Conservation (phyloP, 805 yeast genomes). For the Nakazawaea ernobii region DNA sequence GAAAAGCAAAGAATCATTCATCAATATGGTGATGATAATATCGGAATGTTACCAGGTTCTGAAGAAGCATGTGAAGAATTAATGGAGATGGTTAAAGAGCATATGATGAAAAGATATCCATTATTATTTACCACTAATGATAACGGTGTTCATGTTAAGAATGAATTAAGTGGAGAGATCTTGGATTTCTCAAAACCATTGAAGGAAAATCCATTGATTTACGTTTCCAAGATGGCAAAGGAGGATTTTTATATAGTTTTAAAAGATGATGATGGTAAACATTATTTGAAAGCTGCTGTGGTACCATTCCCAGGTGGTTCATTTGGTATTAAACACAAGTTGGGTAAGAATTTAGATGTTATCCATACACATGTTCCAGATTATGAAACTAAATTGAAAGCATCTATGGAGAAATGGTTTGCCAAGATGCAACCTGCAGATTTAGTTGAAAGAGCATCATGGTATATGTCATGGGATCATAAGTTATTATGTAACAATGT, state of each 20-base stretch:
- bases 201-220: slow-evolving; percentile 57
- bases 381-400: slow-evolving; percentile 57
- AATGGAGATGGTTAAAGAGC: slow-evolving; percentile 56
- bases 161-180: slow-evolving; percentile 56
- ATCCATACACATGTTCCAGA: slow-evolving; percentile 70
- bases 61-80: slow-evolving; percentile 57
- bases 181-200: slow-evolving; percentile 57
- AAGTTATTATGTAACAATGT: slow-evolving; percentile 51
- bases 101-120: slow-evolving; percentile 60
- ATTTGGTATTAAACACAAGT: slow-evolving; percentile 53
- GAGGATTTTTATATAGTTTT: slow-evolving; percentile 67
- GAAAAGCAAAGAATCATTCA: slow-evolving; percentile 57
- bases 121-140: slow-evolving; percentile 46
- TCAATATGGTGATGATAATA: slow-evolving; percentile 53
- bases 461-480: slow-evolving; percentile 74
- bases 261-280: slow-evolving; percentile 46
- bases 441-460: slow-evolving; percentile 69
- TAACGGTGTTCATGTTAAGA: slow-evolving; percentile 47
- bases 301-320: slow-evolving; percentile 80
- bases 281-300: slow-evolving; percentile 66
- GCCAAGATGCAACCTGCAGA: slow-evolving; percentile 51
- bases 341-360: slow-evolving; percentile 56
- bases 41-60: slow-evolving; percentile 63
- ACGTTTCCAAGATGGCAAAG: slow-evolving; percentile 64
- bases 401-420: slow-evolving; percentile 73